These are phyloP conservation scores for Leccinellum luteum DNA, from an alignment of 768 basidiomycete species.

Conservation along the genomic window DNA sequence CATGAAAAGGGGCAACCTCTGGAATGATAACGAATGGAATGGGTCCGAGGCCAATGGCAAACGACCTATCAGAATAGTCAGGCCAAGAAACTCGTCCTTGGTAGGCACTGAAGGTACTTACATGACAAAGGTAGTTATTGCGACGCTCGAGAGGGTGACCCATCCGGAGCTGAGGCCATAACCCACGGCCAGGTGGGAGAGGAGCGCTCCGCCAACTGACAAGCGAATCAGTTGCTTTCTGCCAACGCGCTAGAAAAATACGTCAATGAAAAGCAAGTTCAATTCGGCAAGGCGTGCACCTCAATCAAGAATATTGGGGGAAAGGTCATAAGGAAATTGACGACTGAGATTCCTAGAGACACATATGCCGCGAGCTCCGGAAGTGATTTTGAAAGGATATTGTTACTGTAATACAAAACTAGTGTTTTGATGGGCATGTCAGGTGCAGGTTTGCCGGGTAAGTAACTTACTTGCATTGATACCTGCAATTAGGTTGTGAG, in stretches of 20 bases:
- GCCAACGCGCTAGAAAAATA: slow-evolving; percentile 57
- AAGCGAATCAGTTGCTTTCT: slow-evolving; percentile 63
- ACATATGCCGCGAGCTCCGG: slow-evolving; percentile 79
- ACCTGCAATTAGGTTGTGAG: slow-evolving; percentile 39
- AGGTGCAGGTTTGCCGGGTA: background rate
- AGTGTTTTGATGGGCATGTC: slow-evolving; percentile 5
- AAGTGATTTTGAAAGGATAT: slow-evolving; percentile 77
- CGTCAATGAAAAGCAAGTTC: slow-evolving; percentile 1
- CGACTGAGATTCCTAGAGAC: slow-evolving; percentile 78
- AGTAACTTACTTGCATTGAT: slow-evolving; percentile 65
- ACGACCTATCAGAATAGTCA: slow-evolving; percentile 52
- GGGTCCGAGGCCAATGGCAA: slow-evolving; percentile 88
- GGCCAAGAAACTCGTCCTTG: background rate
- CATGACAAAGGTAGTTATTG: slow-evolving; percentile 82
- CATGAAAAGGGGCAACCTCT: slow-evolving; percentile 80
- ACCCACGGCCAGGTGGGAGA: slow-evolving; percentile 67
- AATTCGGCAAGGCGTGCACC: slow-evolving; percentile 36
- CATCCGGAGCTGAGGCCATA: slow-evolving; percentile 63
- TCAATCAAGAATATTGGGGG: slow-evolving; percentile 87
- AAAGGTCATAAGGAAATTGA: slow-evolving; percentile 75
- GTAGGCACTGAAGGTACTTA: slow-evolving; percentile 33
- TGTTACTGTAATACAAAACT: slow-evolving; percentile 92
- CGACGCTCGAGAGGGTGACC: slow-evolving; percentile 62
- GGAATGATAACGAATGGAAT: slow-evolving; percentile 91
- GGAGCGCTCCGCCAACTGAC: slow-evolving; percentile 64